Evolutionary conservation across 164 flowering plant genomes (phyloP).

Genomic region (Houttuynia cordata): DNA sequence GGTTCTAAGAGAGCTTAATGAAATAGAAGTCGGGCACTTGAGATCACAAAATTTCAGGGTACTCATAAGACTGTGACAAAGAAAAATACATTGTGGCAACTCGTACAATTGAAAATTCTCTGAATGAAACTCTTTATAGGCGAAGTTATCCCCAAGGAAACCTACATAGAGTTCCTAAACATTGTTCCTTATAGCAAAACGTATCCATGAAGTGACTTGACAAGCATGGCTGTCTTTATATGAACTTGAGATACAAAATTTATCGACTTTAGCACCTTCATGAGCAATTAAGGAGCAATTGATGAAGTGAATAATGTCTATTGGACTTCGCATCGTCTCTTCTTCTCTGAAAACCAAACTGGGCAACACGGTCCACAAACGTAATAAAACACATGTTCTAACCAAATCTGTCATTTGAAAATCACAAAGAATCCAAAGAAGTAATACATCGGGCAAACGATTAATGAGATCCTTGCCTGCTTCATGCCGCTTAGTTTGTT

Average conservation of each 20-base stretch:
- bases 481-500: no score
- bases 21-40: neutral
- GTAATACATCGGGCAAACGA: neutral
- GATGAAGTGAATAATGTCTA: neutral
- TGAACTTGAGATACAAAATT: neutral
- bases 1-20: neutral
- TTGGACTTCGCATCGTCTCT: neutral
- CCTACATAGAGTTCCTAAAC: conserved; percentile 1
- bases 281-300: neutral
- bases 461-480: neutral
- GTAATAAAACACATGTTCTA: neutral
- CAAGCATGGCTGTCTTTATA: neutral
- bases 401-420: neutral
- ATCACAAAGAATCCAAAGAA: neutral
- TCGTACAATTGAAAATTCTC: neutral
- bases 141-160: neutral
- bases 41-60: neutral
- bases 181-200: neutral
- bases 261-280: neutral
- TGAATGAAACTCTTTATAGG: neutral
- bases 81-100: neutral
- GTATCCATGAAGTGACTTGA: conserved; percentile 2
- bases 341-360: neutral
- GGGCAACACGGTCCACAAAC: neutral
- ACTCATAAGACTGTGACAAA: neutral